These are phyloP conservation scores for Lentinula guzmanii DNA, from an alignment of 768 basidiomycete genomes.

Conservation along the genomic window DNA sequence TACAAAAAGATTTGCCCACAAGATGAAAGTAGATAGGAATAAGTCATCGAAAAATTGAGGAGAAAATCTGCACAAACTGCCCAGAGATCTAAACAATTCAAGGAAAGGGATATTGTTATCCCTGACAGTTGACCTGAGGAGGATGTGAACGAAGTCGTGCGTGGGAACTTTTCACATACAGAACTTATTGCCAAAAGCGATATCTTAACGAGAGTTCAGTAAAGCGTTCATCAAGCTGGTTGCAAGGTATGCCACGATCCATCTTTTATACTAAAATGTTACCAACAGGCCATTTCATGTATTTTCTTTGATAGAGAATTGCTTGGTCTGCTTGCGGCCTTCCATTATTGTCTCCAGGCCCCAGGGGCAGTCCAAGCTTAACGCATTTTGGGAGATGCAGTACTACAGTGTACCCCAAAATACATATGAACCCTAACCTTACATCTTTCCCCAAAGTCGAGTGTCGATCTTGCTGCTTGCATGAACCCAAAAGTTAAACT, in stretches of 20 bases:
- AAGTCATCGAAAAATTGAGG: background rate
- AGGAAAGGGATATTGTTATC: slow-evolving; percentile 29
- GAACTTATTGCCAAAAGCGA: too few species aligned
- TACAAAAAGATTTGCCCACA: slow-evolving; percentile 47
- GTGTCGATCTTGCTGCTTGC: background rate
- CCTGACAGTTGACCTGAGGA: background rate
- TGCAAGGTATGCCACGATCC: too few species aligned
- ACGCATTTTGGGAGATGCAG: too few species aligned
- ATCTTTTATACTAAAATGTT: too few species aligned
- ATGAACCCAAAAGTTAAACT: background rate
- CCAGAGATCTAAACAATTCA: slow-evolving; percentile 29
- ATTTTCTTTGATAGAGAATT: too few species aligned
- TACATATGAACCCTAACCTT: background rate
- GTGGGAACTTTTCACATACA: too few species aligned
- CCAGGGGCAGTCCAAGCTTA: too few species aligned
- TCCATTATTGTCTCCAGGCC: too few species aligned
- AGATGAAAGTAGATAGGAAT: slow-evolving; percentile 28
- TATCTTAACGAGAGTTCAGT: too few species aligned
- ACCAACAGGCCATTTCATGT: too few species aligned
- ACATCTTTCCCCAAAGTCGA: background rate
- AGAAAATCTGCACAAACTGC: background rate
- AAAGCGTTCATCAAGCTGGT: too few species aligned
- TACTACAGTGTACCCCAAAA: background rate
- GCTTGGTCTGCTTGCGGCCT: background rate
- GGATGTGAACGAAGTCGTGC: too few species aligned